Evolutionary conservation across 306 rosid genomes (phyloP), one percentile per base, ranked within the genome.

Genomic region (Rubus idaeus): DNA sequence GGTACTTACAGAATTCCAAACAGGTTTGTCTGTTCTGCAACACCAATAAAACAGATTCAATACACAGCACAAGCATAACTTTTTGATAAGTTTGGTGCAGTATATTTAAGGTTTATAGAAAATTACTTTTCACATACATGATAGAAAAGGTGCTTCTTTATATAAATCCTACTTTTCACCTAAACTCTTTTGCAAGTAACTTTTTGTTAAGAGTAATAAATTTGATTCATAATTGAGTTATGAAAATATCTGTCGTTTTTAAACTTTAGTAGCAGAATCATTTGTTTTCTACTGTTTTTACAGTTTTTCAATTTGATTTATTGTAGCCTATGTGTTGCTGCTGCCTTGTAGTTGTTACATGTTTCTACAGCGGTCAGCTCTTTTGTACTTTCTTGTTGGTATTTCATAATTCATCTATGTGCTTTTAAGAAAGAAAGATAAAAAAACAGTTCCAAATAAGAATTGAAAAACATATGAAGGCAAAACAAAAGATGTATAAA

Each of bases 1-100:
- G 76, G 82, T 77, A 92, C 98, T 95, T 79, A 95, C 98, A 58
- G 97, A 89, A 71, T 92, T 88, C 98, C 98, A 95, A 73, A 86
- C 84, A 8, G 98, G 98, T 40, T 84, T 87, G 78, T 88, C 91
- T 5, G 98, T 89, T 3, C 98, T 95, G 97, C 96, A 85, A 9
- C 81, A 84, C 50, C n/a, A 16, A 3, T 3, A 58, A 23, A 73
- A 7, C 58, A 45, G 72, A 86, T 71, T 87, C 65, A 87, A 78
- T 80, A 81, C 71, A 55, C 70, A 73, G 70, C 37, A 39, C 40
- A 35, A 35, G 18, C 20, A 64, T 39, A 64, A 39, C 21, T 39
- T 30, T 62, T 60, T 4, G 26, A 30, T 35, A n/a, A 67, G 17
- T n/a, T 18, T n/a, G 3, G 51, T n/a, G 35, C 47, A 40, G 52